Evolutionary conservation across 176 grass and related monocot species (phyloP), one percentile per base, ranked within the genome.

Genomic region (Aegilops bicornis): DNA sequence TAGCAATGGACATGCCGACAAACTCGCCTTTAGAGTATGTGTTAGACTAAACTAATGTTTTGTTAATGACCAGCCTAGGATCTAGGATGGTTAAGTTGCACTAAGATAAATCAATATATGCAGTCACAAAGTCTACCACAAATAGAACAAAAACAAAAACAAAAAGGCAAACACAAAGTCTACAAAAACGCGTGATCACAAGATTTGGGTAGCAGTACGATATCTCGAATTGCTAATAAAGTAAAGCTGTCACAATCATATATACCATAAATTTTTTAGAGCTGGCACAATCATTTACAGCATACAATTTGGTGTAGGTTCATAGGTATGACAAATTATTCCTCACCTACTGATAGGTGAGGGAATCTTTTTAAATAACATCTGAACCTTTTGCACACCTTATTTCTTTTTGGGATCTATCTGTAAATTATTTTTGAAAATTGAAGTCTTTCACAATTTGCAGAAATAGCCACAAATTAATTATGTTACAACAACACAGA

Each of bases 321-420:
- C 33, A 40, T 84, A 84, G 81, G 75, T 73, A 45, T 64, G 67
- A 22, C 81, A 79, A 88, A 79, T 79, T 79, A 83, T 88, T 79
- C 74, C 10, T 73, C 56, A n/a, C 64, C 66, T 72, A 79, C 50
- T 20, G 37, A 74, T 75, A 2, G 1, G 74, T 33, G 48, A 33
- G 13, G 74, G 9, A 56, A 58, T 58, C 0, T 58, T 56, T 58
- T 33, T 54, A 13, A 31, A 6, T 13, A 33, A 33, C 52, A 77
- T 0, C 14, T 50, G 48, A 76, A 76, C 4, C 5, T 22, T 32
- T 32, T 56, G 29, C 11, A 58, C 47, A 33, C 10, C 47, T 22
- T 32, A 33, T 13, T 33, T 77, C 15, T 20, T 12, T 76, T 32
- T 71, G 19, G 31, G 12, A 56, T 17, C 5, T 54, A 2, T 11